Percentiles rank a stretch among this genome's conserved stretches.
phyloP scores from a whole-genome alignment of 129 eudicot genomes.

The Smallanthus sonchifolius region DNA sequence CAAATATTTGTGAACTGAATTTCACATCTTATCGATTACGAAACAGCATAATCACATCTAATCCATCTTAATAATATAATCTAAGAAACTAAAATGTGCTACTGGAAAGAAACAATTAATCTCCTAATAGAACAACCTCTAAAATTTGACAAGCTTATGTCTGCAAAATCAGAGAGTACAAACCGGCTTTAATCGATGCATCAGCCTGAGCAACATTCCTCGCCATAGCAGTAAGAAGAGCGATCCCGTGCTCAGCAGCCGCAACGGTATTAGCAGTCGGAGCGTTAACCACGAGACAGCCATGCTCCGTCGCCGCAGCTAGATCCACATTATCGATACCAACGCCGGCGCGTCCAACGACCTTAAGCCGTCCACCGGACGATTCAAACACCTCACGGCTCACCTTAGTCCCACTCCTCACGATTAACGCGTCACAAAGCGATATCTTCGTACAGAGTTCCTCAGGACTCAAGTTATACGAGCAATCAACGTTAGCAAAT shows the following conservation, averaged over 20 bases:
- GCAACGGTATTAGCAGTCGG: slow-evolving; percentile 97
- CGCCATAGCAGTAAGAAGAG: slow-evolving; percentile 84
- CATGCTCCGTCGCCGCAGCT: slow-evolving; percentile 95
- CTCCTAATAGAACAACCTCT: background rate
- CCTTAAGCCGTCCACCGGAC: slow-evolving; percentile 76
- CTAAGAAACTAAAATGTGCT: background rate
- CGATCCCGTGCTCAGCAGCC: slow-evolving; percentile 95
- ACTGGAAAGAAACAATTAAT: background rate
- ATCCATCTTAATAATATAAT: background rate
- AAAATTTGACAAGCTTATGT: slow-evolving; percentile 8
- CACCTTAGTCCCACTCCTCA: slow-evolving; percentile 85
- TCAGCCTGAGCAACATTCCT: slow-evolving; percentile 92
- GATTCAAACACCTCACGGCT: slow-evolving; percentile 86
- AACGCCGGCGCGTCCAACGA: slow-evolving; percentile 92
- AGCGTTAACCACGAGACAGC: slow-evolving; percentile 85
- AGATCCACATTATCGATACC: slow-evolving; percentile 97
- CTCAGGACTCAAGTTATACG: slow-evolving; percentile 76
- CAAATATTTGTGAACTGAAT: background rate
- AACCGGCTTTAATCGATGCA: slow-evolving; percentile 84
- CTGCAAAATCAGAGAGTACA: slow-evolving; percentile 1
- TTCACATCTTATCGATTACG: background rate
- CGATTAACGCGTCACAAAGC: slow-evolving; percentile 89
- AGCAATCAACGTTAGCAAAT: slow-evolving; percentile 84
- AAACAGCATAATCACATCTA: background rate
- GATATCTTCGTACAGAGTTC: slow-evolving; percentile 92